Evolutionary conservation across 768 basidiomycete species (phyloP).

Genomic region (Strobilomyces echinocephalus): DNA sequence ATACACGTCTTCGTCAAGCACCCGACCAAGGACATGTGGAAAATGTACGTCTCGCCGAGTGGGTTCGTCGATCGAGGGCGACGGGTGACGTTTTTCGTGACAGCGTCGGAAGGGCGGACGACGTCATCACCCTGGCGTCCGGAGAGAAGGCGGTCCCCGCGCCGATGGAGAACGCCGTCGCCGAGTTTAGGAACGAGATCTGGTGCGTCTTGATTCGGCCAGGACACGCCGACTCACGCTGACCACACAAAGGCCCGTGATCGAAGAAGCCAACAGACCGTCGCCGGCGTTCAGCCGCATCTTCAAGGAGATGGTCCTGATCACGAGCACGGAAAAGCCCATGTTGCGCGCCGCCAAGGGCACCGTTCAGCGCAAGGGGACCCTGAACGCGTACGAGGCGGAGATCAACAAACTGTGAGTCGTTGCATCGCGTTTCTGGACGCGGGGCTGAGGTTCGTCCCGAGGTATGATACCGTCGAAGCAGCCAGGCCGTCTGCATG

Average conservation of each 20-base stretch:
- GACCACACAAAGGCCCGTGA: constrained; percentile 27
- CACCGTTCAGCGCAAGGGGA: constrained; percentile 38
- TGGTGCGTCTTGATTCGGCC: constrained; percentile 18
- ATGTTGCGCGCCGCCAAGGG: constrained; percentile 44
- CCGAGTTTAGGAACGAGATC: constrained; percentile 27
- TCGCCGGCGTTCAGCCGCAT: constrained; percentile 37
- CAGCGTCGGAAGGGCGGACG: too few species aligned
- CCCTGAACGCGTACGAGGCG: constrained; percentile 35
- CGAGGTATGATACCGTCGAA: constrained; percentile 33
- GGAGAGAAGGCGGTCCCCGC: constrained; percentile 24
- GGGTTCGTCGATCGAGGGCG: too few species aligned
- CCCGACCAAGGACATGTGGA: constrained; percentile 39
- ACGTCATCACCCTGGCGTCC: not conserved
- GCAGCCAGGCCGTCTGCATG: constrained; percentile 24
- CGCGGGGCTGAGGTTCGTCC: not conserved
- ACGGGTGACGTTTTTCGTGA: too few species aligned
- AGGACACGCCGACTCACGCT: too few species aligned
- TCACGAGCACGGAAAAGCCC: constrained; percentile 39
- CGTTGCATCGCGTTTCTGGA: rapidly evolving
- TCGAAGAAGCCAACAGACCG: constrained; percentile 42
- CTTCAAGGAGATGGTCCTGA: constrained; percentile 33
- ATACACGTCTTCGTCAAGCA: constrained; percentile 43
- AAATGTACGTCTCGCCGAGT: constrained; percentile 19
- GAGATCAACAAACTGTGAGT: constrained; percentile 47
- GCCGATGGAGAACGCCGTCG: constrained; percentile 28